Percentiles rank a stretch among this genome's conserved stretches.
phyloP scores from a whole-genome alignment of 768 basidiomycete species.

The Kwoniella sp. region DNA sequence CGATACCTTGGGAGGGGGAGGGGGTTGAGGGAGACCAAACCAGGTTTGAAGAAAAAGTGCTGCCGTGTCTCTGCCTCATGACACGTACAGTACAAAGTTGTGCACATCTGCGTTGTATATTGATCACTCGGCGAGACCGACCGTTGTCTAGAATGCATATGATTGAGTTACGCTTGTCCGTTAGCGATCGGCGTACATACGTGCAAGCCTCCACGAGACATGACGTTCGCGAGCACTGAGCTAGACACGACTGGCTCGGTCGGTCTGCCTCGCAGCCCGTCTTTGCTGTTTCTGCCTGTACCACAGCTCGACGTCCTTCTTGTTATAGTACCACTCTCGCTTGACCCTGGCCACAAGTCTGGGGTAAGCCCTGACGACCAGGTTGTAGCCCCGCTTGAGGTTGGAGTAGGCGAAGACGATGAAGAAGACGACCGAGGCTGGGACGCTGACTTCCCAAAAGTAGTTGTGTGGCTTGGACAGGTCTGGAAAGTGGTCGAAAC shows the following conservation, averaged over 20 bases:
- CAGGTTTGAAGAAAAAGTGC: not conserved
- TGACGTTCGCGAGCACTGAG: no score
- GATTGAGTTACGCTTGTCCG: no score
- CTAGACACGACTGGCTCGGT: no score
- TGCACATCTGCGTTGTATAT: not conserved
- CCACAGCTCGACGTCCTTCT: not conserved
- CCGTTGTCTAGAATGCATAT: no score
- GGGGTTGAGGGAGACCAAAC: not conserved
- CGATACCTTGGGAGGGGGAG: no score
- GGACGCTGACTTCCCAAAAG: slow-evolving; percentile 3
- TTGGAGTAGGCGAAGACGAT: slow-evolving; percentile 3
- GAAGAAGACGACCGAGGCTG: not conserved
- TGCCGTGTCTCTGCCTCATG: not conserved
- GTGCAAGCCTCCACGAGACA: no score
- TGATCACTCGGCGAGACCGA: no score
- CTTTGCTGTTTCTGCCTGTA: not conserved
- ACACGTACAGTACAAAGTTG: not conserved
- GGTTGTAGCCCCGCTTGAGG: not conserved
- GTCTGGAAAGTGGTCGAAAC: slow-evolving; percentile 4
- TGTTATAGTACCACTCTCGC: not conserved
- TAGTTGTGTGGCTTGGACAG: not conserved
- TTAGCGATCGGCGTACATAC: no score
- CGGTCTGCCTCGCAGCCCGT: no score
- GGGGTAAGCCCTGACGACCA: not conserved
- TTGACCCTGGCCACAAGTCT: not conserved